phyloP scores from a whole-genome alignment of 768 basidiomycete species.

The Macrocybe gigantea region DNA sequence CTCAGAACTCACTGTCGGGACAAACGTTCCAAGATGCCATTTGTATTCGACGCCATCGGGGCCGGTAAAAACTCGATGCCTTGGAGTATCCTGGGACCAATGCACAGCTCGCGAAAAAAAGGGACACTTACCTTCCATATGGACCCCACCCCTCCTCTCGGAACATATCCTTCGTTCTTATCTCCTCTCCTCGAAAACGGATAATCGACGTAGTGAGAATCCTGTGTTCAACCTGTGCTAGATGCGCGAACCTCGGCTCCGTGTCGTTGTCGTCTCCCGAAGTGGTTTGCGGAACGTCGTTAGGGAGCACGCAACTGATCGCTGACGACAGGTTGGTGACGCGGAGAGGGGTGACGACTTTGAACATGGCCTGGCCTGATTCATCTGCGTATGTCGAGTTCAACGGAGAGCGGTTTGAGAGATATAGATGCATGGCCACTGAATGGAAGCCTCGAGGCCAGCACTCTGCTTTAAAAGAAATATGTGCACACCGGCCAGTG shows the following conservation, averaged over 20 bases:
- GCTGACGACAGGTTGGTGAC: slow-evolving; percentile 2
- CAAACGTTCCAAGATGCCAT: slow-evolving; percentile 8
- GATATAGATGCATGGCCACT: slow-evolving; percentile 9
- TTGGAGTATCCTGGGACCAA: slow-evolving; percentile 1
- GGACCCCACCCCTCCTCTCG: slow-evolving; percentile 13
- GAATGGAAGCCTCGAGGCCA: background rate
- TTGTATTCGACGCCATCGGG: slow-evolving; percentile 16
- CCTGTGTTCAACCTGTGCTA: slow-evolving; percentile 31
- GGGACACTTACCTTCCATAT: slow-evolving; percentile 15
- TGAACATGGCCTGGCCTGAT: slow-evolving; percentile 13
- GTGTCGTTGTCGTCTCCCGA: slow-evolving; percentile 9
- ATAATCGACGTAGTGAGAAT: slow-evolving; percentile 20
- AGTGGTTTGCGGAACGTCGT: slow-evolving; percentile 5
- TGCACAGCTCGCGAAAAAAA: background rate
- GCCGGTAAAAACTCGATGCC: slow-evolving; percentile 15
- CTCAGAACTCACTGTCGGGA: slow-evolving; percentile 4
- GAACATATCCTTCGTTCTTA: slow-evolving; percentile 18
- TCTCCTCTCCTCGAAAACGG: slow-evolving; percentile 18
- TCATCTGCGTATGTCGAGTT: slow-evolving; percentile 13
- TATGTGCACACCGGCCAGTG: background rate
- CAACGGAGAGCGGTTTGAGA: slow-evolving; percentile 12
- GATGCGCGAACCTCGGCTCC: slow-evolving; percentile 18
- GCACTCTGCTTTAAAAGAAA: background rate
- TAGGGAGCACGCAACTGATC: slow-evolving; percentile 5
- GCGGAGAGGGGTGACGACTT: slow-evolving; percentile 15